Conservation (phyloP, 306 rosid species). For the Vachellia collinsii region DNA sequence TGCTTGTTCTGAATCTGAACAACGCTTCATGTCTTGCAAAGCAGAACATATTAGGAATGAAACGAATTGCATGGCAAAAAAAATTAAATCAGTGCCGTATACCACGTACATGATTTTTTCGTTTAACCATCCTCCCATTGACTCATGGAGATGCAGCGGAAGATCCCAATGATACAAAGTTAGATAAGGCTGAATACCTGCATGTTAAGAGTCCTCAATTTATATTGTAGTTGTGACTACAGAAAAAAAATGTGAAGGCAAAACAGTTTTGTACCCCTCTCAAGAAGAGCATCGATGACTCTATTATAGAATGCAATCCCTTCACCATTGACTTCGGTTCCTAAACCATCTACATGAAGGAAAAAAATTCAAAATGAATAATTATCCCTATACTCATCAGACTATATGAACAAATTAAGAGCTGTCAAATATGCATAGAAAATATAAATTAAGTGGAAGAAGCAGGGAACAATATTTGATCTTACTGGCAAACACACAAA, state of each 20-base stretch:
- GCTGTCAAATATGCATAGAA: background rate
- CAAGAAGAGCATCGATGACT: conserved; percentile 82
- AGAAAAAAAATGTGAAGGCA: conserved; percentile 20
- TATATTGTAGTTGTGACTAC: conserved; percentile 17
- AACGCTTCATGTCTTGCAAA: background rate
- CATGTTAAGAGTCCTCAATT: conserved; percentile 35
- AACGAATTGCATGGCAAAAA: conserved; percentile 8
- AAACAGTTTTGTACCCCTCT: conserved; percentile 59
- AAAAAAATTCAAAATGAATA: conserved; percentile 18
- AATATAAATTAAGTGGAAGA: background rate
- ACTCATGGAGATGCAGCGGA: conserved; percentile 87
- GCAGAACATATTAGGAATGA: conserved; percentile 4
- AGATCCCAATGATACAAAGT: conserved; percentile 98
- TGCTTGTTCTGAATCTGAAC: background rate
- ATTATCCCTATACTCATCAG: conserved; percentile 3
- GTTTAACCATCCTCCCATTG: conserved; percentile 87
- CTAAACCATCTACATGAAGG: conserved; percentile 81
- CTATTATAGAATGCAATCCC: conserved; percentile 81
- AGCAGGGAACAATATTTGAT: background rate
- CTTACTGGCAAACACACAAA: background rate
- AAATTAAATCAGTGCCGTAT: conserved; percentile 23
- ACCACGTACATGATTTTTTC: conserved; percentile 71
- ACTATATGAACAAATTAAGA: background rate
- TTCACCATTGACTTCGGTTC: conserved; percentile 77
- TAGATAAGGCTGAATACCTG: conserved; percentile 87